Base-by-base conservation (phyloP, 1,284 basidiomycete genomes). In the Cutaneotrichosporon curvatum region DNA sequence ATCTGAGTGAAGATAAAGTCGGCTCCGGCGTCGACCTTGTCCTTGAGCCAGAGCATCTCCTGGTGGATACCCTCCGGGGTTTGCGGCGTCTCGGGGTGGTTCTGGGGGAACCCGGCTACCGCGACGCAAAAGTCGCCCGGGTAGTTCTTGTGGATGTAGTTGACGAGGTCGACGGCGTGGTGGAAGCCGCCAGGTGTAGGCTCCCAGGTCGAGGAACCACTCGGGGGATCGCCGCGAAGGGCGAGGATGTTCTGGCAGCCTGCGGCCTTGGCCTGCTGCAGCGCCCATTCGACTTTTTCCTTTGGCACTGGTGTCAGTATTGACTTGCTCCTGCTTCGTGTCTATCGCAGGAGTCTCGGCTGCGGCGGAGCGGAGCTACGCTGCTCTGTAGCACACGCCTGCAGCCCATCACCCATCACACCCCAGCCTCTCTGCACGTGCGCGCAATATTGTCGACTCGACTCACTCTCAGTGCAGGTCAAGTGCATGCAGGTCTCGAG, bases 401-500 rank as follows among this genome's bases (percentile, higher is more conserved):
- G 8, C 25, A 28, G 8, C 7, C 25, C 25, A 28, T 12, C 25
- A n/a, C 25, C 25, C 25, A 7, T 28, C 8, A 28, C 25, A 7
- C 25, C 25, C 25, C 25, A 12, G 25, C 14, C 32, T 16, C 8
- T 15, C 6, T 9, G 9, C 32, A 6, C 32, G 32, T 34, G 32
- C 32, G n/a, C n/a, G n/a, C n/a, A n/a, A n/a, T n/a, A n/a, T n/a
- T n/a, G n/a, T n/a, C n/a, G n/a, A n/a, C n/a, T 14, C 6, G 5
- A 61, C 69, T 64, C 51, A 72, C 70, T 95, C 73, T 96, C 96
- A 30, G 94, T 98, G 68, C 94, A 98, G 35, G 92, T 97, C 56
- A 98, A 73, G 73, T 99, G 94, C 87, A 99, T 92, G 74, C 91
- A 97, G 20, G 89, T 90, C 75, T 96, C 90, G 38, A 96, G 79